Conservation (phyloP, 139 green algal genomes). For the Astrephomene gubernaculifera region DNA sequence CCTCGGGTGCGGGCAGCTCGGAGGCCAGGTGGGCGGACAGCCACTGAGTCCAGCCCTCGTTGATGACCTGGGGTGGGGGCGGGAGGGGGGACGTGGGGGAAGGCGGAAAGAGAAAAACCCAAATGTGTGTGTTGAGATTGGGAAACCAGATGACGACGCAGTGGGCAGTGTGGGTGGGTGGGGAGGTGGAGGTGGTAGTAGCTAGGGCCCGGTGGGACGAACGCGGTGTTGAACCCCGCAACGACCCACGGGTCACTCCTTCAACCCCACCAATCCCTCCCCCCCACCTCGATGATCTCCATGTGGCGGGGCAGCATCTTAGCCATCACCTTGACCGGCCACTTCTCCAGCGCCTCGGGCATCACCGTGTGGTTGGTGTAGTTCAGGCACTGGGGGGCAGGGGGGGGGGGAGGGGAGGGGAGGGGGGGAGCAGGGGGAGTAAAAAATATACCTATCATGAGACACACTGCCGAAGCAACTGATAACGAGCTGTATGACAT, state of each 20-base stretch:
- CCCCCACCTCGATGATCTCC: slow-evolving; percentile 90
- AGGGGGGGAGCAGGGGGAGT: not conserved
- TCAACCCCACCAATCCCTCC: not conserved
- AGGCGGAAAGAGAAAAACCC: not conserved
- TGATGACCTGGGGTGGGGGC: slow-evolving; percentile 51
- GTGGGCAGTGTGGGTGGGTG: no score
- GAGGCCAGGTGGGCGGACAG: slow-evolving; percentile 59
- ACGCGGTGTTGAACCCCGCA: no score
- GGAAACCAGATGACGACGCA: no score
- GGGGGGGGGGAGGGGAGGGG: not conserved
- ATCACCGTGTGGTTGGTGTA: slow-evolving; percentile 99
- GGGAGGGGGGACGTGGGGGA: not conserved
- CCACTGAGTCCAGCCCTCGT: slow-evolving; percentile 70
- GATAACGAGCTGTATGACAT: not conserved
- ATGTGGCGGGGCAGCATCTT: slow-evolving; percentile 98
- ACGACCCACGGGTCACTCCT: no score
- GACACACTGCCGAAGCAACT: not conserved
- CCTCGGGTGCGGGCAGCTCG: slow-evolving; percentile 41
- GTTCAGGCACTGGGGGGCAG: slow-evolving; percentile 72
- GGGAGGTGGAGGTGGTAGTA: no score
- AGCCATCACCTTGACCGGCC: slow-evolving; percentile 88
- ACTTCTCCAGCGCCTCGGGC: slow-evolving; percentile 99
- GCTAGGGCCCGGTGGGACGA: no score
- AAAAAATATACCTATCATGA: no score
- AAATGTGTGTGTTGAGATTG: no score